Percentiles rank a stretch among this genome's conserved stretches.
phyloP scores from a whole-genome alignment of 23 red algal species.

The Gracilariopsis chorda region DNA sequence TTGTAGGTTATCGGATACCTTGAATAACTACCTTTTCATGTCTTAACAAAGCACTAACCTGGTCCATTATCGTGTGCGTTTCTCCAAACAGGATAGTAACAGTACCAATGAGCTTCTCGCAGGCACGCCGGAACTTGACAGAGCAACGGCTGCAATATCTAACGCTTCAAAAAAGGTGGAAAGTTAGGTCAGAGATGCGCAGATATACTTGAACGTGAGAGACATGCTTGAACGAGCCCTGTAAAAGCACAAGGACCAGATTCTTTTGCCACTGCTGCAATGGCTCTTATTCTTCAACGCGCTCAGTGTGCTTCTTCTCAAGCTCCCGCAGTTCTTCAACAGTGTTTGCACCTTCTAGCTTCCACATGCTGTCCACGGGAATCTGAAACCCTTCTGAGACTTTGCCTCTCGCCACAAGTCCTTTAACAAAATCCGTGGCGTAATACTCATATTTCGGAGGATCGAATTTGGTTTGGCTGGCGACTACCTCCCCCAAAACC shows the following conservation, averaged over 20 bases:
- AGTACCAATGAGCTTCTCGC: not conserved
- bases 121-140: not conserved
- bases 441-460: conserved; percentile 89
- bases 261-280: not conserved
- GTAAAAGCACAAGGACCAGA: not conserved
- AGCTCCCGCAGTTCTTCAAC: conserved; percentile 85
- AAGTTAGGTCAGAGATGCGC: not conserved
- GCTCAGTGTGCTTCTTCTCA: conserved; percentile 23
- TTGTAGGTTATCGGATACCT: conserved; percentile 26
- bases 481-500: conserved; percentile 46
- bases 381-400: conserved; percentile 55
- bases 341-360: conserved; percentile 95
- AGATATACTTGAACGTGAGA: not conserved
- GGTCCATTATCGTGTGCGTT: too few species aligned
- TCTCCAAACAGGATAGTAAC: not conserved
- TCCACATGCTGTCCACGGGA: conserved; percentile 61
- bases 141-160: conserved; percentile 3
- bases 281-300: not conserved
- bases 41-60: too few species aligned
- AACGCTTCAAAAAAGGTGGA: not conserved
- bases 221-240: too few species aligned
- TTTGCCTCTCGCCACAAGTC: conserved; percentile 36
- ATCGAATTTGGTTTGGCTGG: conserved; percentile 53
- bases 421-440: conserved; percentile 94
- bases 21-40: not conserved